A percentile compares a stretch with the other conserved stretches of the same genome.
Evolutionary conservation across 1,284 basidiomycete species (phyloP).

Genomic region (Vanrija pseudolonga): DNA sequence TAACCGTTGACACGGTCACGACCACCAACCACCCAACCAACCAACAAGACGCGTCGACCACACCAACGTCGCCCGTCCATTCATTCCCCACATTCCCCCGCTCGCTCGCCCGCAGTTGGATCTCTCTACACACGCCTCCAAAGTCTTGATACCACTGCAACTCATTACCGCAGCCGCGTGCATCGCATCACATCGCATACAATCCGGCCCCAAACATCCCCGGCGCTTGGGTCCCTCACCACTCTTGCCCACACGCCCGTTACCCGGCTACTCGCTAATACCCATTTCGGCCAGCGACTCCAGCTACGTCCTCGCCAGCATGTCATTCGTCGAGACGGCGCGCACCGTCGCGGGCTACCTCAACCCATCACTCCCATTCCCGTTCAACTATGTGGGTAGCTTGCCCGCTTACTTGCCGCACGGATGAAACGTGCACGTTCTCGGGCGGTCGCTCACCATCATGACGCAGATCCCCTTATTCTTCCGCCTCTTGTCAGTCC

Average conservation of each 20-base stretch:
- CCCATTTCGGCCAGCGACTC: not conserved
- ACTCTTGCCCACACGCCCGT: not conserved
- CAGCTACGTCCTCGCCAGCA: not conserved
- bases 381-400: conserved; percentile 17
- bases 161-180: not conserved
- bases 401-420: not conserved
- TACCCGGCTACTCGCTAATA: not conserved
- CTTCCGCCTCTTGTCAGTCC: conserved; percentile 26
- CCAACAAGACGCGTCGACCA: too few relatives aligned
- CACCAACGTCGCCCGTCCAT: too few relatives aligned
- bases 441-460: not conserved
- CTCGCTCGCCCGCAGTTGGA: too few relatives aligned
- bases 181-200: not conserved
- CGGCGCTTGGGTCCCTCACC: not conserved
- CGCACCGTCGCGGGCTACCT: conserved; percentile 3
- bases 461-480: conserved; percentile 28
- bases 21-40: too few relatives aligned
- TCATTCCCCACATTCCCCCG: too few relatives aligned
- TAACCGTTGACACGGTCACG: not conserved
- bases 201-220: not conserved
- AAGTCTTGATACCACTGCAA: too few relatives aligned
- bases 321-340: not conserved
- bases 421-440: not conserved
- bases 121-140: too few relatives aligned
- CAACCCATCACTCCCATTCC: conserved; percentile 11